Percentiles rank a stretch among this genome's conserved stretches.
These are phyloP conservation scores for Candida xyloterini DNA, from an alignment of 805 yeast species.

Conservation along the genomic window DNA sequence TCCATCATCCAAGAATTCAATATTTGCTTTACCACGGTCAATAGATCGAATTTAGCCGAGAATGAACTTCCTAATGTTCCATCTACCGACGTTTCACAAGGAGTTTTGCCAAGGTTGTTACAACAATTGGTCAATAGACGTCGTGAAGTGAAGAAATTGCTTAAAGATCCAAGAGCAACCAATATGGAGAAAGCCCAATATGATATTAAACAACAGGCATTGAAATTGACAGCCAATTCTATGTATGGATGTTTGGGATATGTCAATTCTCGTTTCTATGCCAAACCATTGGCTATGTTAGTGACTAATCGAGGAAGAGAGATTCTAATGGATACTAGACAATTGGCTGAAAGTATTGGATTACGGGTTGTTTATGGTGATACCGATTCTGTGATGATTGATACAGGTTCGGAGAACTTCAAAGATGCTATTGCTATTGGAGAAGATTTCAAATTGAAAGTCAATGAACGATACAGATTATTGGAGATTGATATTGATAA, in stretches of 20 bases:
- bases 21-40: slow-evolving; percentile 95
- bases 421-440: slow-evolving; percentile 81
- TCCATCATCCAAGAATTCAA: slow-evolving; percentile 96
- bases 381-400: slow-evolving; percentile 98
- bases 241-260: slow-evolving; percentile 99
- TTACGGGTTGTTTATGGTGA: slow-evolving; percentile 94
- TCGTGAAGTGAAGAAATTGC: slow-evolving; percentile 81
- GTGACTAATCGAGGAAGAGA: slow-evolving; percentile 96
- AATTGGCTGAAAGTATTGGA: slow-evolving; percentile 80
- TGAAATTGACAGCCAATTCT: slow-evolving; percentile 96
- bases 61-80: slow-evolving; percentile 70
- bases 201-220: slow-evolving; percentile 94
- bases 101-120: slow-evolving; percentile 83
- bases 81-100: slow-evolving; percentile 52
- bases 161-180: slow-evolving; percentile 70
- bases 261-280: slow-evolving; percentile 87
- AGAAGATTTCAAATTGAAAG: slow-evolving; percentile 74
- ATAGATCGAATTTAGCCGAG: slow-evolving; percentile 46
- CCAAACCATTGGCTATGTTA: slow-evolving; percentile 92
- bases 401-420: slow-evolving; percentile 71
- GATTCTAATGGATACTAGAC: slow-evolving; percentile 87
- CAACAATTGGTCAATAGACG: slow-evolving; percentile 86
- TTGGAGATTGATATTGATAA: slow-evolving; percentile 95
- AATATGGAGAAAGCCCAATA: slow-evolving; percentile 72
- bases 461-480: slow-evolving; percentile 82